Evolutionary conservation across 2,329 filamentous ascomycete species (phyloP).

Genomic region (Pseudogymnoascus sp.): DNA sequence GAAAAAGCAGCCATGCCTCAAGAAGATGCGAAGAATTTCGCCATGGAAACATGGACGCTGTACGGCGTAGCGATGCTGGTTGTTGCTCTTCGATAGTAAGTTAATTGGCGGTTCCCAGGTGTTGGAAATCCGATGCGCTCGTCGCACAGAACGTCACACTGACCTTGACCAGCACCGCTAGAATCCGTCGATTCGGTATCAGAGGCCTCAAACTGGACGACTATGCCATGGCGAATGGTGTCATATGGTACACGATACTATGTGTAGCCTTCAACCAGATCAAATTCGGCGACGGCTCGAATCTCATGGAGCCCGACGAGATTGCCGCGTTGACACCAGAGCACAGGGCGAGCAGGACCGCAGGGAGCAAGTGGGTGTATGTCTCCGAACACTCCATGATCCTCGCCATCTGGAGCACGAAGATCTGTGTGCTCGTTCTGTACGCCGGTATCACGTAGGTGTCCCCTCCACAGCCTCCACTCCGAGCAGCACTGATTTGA

Average conservation of each 20-base stretch:
- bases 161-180: conserved; percentile 27
- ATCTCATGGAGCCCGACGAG: conserved; percentile 38
- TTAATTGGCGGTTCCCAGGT: neutral
- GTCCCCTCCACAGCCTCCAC: neutral
- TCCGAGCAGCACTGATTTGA: neutral
- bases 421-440: conserved; percentile 39
- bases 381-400: conserved; percentile 43
- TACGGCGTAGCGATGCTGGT: conserved; percentile 18
- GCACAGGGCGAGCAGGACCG: conserved; percentile 30
- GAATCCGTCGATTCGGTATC: conserved; percentile 34
- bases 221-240: conserved; percentile 37
- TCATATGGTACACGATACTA: conserved; percentile 40
- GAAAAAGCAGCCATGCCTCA: neutral
- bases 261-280: conserved; percentile 39
- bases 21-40: conserved; percentile 10
- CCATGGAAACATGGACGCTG: conserved; percentile 19
- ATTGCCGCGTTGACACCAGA: conserved; percentile 32
- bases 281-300: conserved; percentile 39
- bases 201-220: conserved; percentile 38
- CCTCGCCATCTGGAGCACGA: conserved; percentile 36
- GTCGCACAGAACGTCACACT: conserved; percentile 11
- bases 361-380: conserved; percentile 44
- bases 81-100: conserved; percentile 18
- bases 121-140: no score
- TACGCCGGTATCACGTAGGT: conserved; percentile 29